These are phyloP conservation scores for Ceratobasidium sp. DNA, from an alignment of 1,284 basidiomycete species.

Conservation along the genomic window DNA sequence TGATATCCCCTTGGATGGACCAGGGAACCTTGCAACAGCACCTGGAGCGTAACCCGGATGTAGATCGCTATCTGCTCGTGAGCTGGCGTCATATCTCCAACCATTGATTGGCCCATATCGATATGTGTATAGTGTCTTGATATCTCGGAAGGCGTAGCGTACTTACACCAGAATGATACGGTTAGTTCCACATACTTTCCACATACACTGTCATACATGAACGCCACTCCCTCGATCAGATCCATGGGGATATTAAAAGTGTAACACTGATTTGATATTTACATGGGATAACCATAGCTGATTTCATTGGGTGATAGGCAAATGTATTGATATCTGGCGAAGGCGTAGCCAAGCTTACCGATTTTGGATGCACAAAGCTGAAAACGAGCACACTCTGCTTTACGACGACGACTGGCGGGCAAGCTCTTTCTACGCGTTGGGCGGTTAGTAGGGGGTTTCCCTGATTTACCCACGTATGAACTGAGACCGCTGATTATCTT, in stretches of 20 bases:
- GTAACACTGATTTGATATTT: not conserved
- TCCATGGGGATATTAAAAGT: slow-evolving; percentile 10
- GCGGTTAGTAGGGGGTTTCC: no score
- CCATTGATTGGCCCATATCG: no score
- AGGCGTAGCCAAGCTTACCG: no score
- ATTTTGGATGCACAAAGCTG: not conserved
- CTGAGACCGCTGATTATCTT: no score
- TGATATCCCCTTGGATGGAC: not conserved
- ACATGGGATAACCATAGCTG: no score
- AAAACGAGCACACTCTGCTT: not conserved
- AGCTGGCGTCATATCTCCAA: no score
- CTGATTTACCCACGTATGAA: not conserved
- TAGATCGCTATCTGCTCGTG: no score
- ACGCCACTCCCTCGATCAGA: not conserved
- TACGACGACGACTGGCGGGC: not conserved
- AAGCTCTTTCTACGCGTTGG: not conserved
- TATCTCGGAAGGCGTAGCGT: slow-evolving; percentile 1
- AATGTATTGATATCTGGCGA: no score
- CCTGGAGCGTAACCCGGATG: no score
- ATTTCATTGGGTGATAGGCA: no score
- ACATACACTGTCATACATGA: no score
- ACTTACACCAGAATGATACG: not conserved
- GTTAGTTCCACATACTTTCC: not conserved
- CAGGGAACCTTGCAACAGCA: no score
- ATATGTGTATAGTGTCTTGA: not conserved